A percentile compares a stretch with the other conserved stretches of the same genome.
Conservation (phyloP, 2,329 filamentous ascomycete species). For the Aspergillus sp. region DNA sequence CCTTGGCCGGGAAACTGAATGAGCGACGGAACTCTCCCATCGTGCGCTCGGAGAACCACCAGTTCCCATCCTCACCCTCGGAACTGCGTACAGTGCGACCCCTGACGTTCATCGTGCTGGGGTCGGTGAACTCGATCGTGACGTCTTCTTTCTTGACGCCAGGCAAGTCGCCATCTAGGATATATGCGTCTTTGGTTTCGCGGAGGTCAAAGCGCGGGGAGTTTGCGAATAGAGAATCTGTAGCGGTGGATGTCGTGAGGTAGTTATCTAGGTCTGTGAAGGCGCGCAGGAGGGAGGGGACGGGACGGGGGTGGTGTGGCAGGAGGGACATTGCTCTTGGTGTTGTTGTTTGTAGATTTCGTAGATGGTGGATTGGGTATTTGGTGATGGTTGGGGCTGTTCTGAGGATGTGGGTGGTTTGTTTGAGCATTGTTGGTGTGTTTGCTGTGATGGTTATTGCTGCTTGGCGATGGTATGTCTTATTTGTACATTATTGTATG, state of each 20-base stretch:
- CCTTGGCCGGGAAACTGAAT: conserved; percentile 59
- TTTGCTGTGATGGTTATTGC: neutral
- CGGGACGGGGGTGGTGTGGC: neutral
- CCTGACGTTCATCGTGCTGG: conserved; percentile 46
- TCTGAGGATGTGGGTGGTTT: neutral
- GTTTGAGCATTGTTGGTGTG: neutral
- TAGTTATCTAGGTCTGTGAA: neutral
- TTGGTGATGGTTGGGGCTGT: neutral
- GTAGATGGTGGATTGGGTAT: neutral
- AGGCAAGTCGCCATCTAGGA: conserved; percentile 49
- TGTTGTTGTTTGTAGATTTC: neutral
- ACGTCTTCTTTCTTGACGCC: conserved; percentile 47
- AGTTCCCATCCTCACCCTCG: neutral
- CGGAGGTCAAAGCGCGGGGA: conserved; percentile 46
- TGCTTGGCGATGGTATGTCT: neutral
- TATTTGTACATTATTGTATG: neutral
- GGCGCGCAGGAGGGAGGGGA: neutral
- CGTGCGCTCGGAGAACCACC: conserved; percentile 60
- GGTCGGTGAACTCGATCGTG: conserved; percentile 49
- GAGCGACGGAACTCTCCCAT: conserved; percentile 61
- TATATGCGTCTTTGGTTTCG: conserved; percentile 42
- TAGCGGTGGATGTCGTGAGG: neutral
- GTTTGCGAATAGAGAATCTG: neutral
- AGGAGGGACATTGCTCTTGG: neutral
- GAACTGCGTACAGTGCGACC: conserved; percentile 27